phyloP scores from a whole-genome alignment of 2,329 filamentous ascomycete species.

The Fusarium pseudograminearum region DNA sequence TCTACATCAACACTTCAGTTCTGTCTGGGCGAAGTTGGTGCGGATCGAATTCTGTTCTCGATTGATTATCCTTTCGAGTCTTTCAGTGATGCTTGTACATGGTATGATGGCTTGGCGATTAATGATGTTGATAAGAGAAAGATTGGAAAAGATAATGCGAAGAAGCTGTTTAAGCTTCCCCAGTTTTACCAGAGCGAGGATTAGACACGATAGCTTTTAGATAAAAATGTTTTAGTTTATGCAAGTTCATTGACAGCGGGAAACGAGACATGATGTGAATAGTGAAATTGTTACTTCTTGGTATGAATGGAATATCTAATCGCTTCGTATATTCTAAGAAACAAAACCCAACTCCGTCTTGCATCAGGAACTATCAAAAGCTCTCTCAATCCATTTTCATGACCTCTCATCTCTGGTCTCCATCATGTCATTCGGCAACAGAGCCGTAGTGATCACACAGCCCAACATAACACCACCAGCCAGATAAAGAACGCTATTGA shows the following conservation, averaged over 20 bases:
- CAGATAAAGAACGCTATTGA: slow-evolving; percentile 66
- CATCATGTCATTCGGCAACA: slow-evolving; percentile 58
- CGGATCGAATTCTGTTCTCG: slow-evolving; percentile 64
- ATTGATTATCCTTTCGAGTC: slow-evolving; percentile 67
- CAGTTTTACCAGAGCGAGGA: slow-evolving; percentile 39
- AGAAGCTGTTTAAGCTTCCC: slow-evolving; percentile 56
- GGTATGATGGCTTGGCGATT: slow-evolving; percentile 56
- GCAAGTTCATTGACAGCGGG: too few species aligned
- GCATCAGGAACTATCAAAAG: fast-evolving
- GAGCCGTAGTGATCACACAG: slow-evolving; percentile 63
- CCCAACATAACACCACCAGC: slow-evolving; percentile 67
- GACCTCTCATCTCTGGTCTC: slow-evolving; percentile 51
- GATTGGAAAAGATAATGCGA: slow-evolving; percentile 59
- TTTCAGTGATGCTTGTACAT: slow-evolving; percentile 56
- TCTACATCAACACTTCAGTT: slow-evolving; percentile 65
- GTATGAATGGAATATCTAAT: neutral
- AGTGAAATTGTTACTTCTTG: neutral
- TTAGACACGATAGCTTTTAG: neutral
- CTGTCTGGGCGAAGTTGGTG: slow-evolving; percentile 61
- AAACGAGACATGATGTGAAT: too few species aligned
- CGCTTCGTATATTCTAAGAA: neutral
- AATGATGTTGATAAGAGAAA: slow-evolving; percentile 53
- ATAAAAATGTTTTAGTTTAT: neutral
- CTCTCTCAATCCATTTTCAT: neutral
- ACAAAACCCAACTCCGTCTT: neutral